phyloP scores from a whole-genome alignment of 768 basidiomycete species.

The Suillus alpinus region DNA sequence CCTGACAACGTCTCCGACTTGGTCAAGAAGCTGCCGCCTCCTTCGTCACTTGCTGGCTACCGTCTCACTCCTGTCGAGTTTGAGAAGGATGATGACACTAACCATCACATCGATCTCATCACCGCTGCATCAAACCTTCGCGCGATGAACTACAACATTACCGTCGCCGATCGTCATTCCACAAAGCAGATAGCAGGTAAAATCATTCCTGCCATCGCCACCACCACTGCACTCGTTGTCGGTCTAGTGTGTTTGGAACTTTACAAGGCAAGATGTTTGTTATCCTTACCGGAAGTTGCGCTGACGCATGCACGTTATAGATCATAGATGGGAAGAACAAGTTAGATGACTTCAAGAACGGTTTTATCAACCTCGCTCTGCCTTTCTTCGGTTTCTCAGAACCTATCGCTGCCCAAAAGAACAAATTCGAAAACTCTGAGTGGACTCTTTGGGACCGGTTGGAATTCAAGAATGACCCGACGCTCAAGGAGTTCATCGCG shows the following conservation, averaged over 20 bases:
- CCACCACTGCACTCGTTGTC: constrained; percentile 94
- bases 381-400: constrained; percentile 99
- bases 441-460: constrained; percentile 99
- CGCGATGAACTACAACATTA: constrained; percentile 92
- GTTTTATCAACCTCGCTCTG: constrained; percentile 94
- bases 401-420: constrained; percentile 85
- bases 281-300: neutral
- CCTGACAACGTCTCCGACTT: constrained; percentile 53
- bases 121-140: constrained; percentile 96
- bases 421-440: constrained; percentile 82
- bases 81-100: constrained; percentile 98
- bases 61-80: constrained; percentile 94
- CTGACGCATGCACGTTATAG: constrained; percentile 38
- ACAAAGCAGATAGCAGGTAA: constrained; percentile 99
- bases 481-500: constrained; percentile 76
- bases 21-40: constrained; percentile 73
- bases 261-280: constrained; percentile 68
- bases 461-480: constrained; percentile 87
- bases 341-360: constrained; percentile 96
- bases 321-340: constrained; percentile 94
- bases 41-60: constrained; percentile 94
- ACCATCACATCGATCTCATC: constrained; percentile 98
- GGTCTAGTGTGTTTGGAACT: constrained; percentile 94
- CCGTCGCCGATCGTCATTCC: constrained; percentile 80
- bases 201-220: constrained; percentile 99